Conservation (phyloP, 441 rosid species). For the Corymbia citriodora region DNA sequence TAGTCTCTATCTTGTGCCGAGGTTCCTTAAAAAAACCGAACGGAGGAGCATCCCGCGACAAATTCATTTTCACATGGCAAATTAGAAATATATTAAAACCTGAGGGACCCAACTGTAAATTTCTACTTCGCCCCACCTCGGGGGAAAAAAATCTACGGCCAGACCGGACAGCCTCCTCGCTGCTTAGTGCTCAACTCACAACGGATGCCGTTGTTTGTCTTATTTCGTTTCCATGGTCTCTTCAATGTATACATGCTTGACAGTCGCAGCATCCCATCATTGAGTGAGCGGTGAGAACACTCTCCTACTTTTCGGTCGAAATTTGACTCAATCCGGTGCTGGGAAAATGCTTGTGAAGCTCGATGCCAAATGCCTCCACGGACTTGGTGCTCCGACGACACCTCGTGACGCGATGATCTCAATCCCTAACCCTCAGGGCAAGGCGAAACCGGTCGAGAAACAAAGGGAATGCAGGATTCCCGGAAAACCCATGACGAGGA, state of each 20-base stretch:
- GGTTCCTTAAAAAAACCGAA: neutral
- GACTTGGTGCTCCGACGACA: slow-evolving; percentile 35
- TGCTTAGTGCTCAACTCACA: no score
- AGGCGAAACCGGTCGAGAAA: slow-evolving; percentile 23
- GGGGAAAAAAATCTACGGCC: neutral
- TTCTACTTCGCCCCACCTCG: neutral
- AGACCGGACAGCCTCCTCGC: neutral
- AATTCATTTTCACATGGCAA: neutral
- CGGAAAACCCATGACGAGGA: slow-evolving; percentile 20
- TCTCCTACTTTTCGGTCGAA: neutral
- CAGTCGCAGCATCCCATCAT: no score
- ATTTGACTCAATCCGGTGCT: neutral
- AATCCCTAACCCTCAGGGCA: slow-evolving; percentile 29
- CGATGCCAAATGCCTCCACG: slow-evolving; percentile 36
- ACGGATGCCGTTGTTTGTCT: no score
- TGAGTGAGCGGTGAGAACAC: neutral
- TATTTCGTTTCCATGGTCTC: no score
- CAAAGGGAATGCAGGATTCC: slow-evolving; percentile 15
- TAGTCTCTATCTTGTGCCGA: neutral
- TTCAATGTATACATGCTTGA: no score
- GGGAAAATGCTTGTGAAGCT: slow-evolving; percentile 44
- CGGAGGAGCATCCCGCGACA: neutral
- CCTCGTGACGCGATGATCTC: slow-evolving; percentile 26
- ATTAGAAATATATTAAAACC: neutral
- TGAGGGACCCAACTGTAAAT: neutral